These are phyloP conservation scores for Amaranthus tricolor DNA, from an alignment of 179 eudicot species.

Conservation along the genomic window DNA sequence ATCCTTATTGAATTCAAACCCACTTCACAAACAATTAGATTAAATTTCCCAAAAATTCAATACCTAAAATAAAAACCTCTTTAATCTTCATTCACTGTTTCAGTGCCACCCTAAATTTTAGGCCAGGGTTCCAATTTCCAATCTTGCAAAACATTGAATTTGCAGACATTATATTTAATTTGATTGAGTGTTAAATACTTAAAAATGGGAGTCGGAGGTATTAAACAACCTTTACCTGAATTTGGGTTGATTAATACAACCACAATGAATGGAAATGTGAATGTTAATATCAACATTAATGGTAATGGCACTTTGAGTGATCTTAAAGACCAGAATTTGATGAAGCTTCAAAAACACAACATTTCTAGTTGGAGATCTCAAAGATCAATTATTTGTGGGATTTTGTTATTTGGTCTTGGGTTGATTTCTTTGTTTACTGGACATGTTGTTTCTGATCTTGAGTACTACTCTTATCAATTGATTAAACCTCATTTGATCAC, in stretches of 20 bases:
- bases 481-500: conserved; percentile 48
- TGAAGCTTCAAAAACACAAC: conserved; percentile 33
- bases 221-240: neutral
- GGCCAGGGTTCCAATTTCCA: conserved; percentile 10
- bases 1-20: conserved; percentile 24
- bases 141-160: neutral
- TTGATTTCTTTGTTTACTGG: conserved; percentile 86
- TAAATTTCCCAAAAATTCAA: conserved; percentile 8
- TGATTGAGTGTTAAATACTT: neutral
- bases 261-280: conserved; percentile 20
- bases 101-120: conserved; percentile 10
- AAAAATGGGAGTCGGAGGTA: conserved; percentile 7
- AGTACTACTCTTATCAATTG: conserved; percentile 80
- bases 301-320: conserved; percentile 7
- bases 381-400: conserved; percentile 70
- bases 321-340: conserved; percentile 8
- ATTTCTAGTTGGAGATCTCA: conserved; percentile 41
- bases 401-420: conserved; percentile 77
- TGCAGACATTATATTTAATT: neutral
- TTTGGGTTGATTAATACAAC: conserved; percentile 15
- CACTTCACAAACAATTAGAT: neutral
- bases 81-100: conserved; percentile 11
- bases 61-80: neutral
- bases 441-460: conserved; percentile 91
- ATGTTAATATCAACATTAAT: conserved; percentile 15